phyloP scores from a whole-genome alignment of 2,329 filamentous ascomycete genomes.

The Trichoderma citrinoviride region DNA sequence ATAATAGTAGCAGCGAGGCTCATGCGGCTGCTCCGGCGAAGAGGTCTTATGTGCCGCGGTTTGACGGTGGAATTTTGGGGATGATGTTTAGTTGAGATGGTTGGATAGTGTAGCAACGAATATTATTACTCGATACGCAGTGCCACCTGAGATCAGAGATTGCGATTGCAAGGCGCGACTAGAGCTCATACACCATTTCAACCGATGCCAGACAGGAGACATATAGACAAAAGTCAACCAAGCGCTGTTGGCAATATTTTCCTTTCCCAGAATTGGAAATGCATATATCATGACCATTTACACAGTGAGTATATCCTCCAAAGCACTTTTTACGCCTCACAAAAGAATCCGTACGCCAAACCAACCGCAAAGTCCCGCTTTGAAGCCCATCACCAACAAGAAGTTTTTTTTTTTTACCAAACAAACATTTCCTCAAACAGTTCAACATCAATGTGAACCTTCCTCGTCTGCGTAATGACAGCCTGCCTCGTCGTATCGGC shows the following conservation, averaged over 20 bases:
- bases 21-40: neutral
- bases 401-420: constrained; percentile 11
- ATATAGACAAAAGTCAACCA: neutral
- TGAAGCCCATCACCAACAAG: neutral
- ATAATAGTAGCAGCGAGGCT: constrained; percentile 25
- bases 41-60: neutral
- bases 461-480: constrained; percentile 25
- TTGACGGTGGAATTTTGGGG: neutral
- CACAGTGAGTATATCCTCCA: neutral
- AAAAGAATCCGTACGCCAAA: neutral
- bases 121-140: too few species aligned
- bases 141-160: too few species aligned
- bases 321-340: neutral
- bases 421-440: constrained; percentile 24
- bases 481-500: constrained; percentile 36
- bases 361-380: neutral
- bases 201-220: neutral
- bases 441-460: constrained; percentile 14
- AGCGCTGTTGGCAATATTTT: too few species aligned
- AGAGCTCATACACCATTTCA: too few species aligned
- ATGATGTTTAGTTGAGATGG: neutral
- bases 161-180: too few species aligned
- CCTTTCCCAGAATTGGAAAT: neutral
- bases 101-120: neutral
- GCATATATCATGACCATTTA: neutral